Evolutionary conservation across 805 yeast species (phyloP), one percentile per base, ranked within the genome.

Genomic region (Kluyveromyces siamensis): DNA sequence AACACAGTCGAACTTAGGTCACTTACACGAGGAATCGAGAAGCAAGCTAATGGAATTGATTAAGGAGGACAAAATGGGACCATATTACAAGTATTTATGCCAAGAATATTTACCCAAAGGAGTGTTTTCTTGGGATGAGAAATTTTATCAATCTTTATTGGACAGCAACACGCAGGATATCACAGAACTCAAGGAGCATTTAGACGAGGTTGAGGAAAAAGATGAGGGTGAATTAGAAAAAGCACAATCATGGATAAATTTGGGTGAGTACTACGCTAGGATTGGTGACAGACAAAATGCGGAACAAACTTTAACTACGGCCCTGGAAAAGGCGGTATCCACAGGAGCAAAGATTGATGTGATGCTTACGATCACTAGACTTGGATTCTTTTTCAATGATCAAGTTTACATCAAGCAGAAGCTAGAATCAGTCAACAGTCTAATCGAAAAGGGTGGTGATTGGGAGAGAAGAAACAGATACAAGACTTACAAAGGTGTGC

Each of bases 391-490:
- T 66, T 91, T 77, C 66, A 82, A 83, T 60, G 96, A 93, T 68
- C 81, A 81, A 62, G 67, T 71, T 6, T 79, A 79, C 54, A 83
- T 85, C 41, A 77, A 82, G 50, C 80, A 80, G 57, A 83, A 83
- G 60, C 75, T 93, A 55, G 91, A 84, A 48, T 81, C 81, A 56
- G 81, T 84, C 17, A 81, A 84, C 61, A 61, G 71, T 21, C 75
- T 87, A 64, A 88, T 93, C 60, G 98, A 91, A 60, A 86, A 88
- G 61, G 99, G 98, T 48, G 99, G 99, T 53, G 99, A 93, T 67
- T 93, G 99, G 99, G 99, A 93, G 70, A 86, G 99, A 68, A 82
- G 96, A 61, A 93, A 93, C 71, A 74, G 96, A 57, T 88, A 79
- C 74, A 93, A 93, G 72, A 87, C 97, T 6, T 93, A 93, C 68